A percentile compares a stretch with the other conserved stretches of the same genome.
Conservation (phyloP, 768 basidiomycete genomes). For the Kwoniella shandongensis region DNA sequence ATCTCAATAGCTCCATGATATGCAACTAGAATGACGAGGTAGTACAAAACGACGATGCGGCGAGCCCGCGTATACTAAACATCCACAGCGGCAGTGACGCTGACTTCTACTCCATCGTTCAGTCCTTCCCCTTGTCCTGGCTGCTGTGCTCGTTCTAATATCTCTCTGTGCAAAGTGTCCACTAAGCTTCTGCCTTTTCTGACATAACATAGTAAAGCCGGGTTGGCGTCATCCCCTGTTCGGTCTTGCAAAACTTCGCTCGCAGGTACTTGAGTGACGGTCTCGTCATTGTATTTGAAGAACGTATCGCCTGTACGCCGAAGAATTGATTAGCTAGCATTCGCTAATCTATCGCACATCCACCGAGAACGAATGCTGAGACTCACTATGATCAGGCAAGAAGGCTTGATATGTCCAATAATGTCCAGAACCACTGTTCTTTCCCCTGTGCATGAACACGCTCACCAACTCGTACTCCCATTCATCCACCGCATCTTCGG, state of each 20-base stretch:
- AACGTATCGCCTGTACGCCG: slow-evolving; percentile 63
- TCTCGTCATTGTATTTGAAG: slow-evolving; percentile 97
- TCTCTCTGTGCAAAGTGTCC: slow-evolving; percentile 43
- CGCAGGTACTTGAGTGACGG: slow-evolving; percentile 71
- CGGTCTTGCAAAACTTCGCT: slow-evolving; percentile 85
- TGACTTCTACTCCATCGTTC: too few species aligned
- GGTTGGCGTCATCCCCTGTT: slow-evolving; percentile 56
- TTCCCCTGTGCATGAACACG: slow-evolving; percentile 83
- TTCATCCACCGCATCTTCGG: slow-evolving; percentile 57
- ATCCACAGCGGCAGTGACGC: too few species aligned
- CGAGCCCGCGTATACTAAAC: too few species aligned
- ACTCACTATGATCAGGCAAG: slow-evolving; percentile 65
- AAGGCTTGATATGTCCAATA: slow-evolving; percentile 95
- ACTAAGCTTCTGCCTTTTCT: slow-evolving; percentile 42
- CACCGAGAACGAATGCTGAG: too few species aligned
- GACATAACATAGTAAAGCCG: slow-evolving; percentile 55
- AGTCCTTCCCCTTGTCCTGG: slow-evolving; percentile 60
- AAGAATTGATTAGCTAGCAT: not conserved
- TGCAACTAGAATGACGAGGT: too few species aligned
- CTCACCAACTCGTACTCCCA: slow-evolving; percentile 82
- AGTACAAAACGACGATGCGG: too few species aligned
- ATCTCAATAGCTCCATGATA: too few species aligned
- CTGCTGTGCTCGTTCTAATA: slow-evolving; percentile 21
- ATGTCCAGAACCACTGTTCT: slow-evolving; percentile 57
- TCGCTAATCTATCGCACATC: too few species aligned